These are phyloP conservation scores for Apiotrichum porosum DNA, from an alignment of 1,284 basidiomycete species.

Conservation along the genomic window DNA sequence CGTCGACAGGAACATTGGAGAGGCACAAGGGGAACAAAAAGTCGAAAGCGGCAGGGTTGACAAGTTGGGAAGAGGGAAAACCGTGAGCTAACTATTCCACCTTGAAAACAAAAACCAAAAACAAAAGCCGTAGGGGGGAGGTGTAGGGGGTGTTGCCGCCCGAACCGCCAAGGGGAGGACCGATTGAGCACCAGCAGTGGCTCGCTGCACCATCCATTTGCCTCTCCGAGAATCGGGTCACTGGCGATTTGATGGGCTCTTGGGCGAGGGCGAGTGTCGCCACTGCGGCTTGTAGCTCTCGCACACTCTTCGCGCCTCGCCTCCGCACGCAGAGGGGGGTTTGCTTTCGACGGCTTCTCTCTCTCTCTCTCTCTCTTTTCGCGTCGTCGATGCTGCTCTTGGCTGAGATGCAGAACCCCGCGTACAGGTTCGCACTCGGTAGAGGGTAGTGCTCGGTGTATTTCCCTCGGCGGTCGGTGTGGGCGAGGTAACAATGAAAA, in stretches of 20 bases:
- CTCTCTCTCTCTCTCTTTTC: background rate
- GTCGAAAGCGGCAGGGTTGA: too few species aligned
- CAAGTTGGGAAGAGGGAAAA: background rate
- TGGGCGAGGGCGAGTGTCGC: background rate
- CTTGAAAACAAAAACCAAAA: background rate
- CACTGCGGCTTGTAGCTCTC: background rate
- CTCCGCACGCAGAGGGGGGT: background rate
- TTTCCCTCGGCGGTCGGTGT: constrained; percentile 4
- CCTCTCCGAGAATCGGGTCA: constrained; percentile 1
- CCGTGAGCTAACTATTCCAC: constrained; percentile 14
- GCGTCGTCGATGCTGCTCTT: background rate
- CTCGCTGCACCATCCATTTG: background rate
- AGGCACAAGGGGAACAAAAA: too few species aligned
- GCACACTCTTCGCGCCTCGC: background rate
- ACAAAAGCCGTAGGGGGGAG: background rate
- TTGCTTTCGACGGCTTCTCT: background rate
- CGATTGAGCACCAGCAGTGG: constrained; percentile 1
- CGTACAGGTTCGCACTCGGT: too few species aligned
- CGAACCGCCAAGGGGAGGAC: constrained; percentile 2
- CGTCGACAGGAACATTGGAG: background rate
- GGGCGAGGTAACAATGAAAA: background rate
- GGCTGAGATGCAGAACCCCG: too few species aligned
- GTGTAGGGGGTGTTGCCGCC: background rate
- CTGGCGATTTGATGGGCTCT: constrained; percentile 2
- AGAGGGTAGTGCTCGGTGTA: too few species aligned